Evolutionary conservation across 1,284 basidiomycete genomes (phyloP), one percentile per base, ranked within the genome.

Genomic region (Trichosporon sp.): DNA sequence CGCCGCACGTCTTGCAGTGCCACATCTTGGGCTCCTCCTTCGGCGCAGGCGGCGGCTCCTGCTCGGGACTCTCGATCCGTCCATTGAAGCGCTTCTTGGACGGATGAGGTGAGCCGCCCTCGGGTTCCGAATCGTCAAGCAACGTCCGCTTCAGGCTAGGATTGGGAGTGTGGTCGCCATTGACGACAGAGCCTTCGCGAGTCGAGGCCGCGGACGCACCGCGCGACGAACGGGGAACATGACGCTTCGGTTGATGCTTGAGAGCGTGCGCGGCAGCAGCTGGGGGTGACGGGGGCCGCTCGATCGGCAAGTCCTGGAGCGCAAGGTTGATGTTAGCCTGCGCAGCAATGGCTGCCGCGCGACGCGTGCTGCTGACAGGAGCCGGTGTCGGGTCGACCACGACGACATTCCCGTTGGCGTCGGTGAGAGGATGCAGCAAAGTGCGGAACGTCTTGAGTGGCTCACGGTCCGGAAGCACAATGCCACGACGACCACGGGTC

Each of bases 1-100:
- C 91, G 21, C 93, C 93, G 74, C 90, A 95, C 78, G 94, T 94
- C 56, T 91, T 92, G 80, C 93, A 96, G 83, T 93, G 92, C 93
- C 93, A 96, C 2, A 90, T 86, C 0, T 92, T 92, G 18, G 31
- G 53, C 60, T 64, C 47, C 23, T 64, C 53, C 32, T 58, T n/a
- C 31, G 68, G 63, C 34, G 63, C 51, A 3, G 60, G 56, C 15
- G 65, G 62, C 18, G 62, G 42, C 8, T 47, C 42, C 3, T 25
- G 65, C 13, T 74, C 73, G 13, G 76, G 74, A 23, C 71, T 74
- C 63, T 75, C 73, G 12, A 69, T 51, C 11, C 70, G 64, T 23
- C 68, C 74, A 42, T 75, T 74, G 66, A 73, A 68, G 18, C 74
- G 66, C 64, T 76, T 76, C 31, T 74, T 69, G 7, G 73, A 68